Evolutionary conservation across 371 early-diverging fungal species (phyloP), one percentile per base, ranked within the genome.

Genomic region (Coemansia linderi): DNA sequence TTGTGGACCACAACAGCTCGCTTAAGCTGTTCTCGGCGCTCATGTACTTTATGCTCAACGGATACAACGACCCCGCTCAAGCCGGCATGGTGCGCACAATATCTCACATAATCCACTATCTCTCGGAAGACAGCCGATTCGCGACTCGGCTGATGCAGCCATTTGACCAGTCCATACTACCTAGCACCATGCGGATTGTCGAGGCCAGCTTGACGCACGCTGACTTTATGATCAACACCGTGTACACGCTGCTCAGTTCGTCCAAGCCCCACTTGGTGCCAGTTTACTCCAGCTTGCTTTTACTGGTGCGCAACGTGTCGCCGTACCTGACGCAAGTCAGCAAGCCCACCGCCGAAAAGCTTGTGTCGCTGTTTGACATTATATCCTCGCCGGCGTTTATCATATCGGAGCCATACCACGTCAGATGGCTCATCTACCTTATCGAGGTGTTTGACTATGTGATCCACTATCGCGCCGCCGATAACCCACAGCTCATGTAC

Each of bases 381-480:
- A 91, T 92, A 73, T 84, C 92, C n/a, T 87, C 90, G 29, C 90
- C 94, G 3, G 87, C 86, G 4, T 92, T 93, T 65, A 75, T 95
- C 44, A 80, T 94, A n/a, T 85, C 91, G 0, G 90, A 89, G 52
- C 91, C 92, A 65, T 66, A 82, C 60, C 91, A 94, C 65, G 89
- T 92, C 68, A 86, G 86, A 27, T 81, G 89, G 31, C 84, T 90
- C 13, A 87, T 85, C 0, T 91, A 90, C 66, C 66, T 93, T 40
- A 69, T 94, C 13, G 93, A 94, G 65, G 83, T 87, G 12, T 87
- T 94, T 63, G 90, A 92, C 75, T 90, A 89, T 56, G 85, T 93
- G 22, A 84, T 94, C 24, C 92, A 93, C 72, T 92, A 92, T 71
- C 95, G 93, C 43, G 73, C 84, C 66, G 50, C 29, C 79, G 91